These are phyloP conservation scores for Thelonectria blattea DNA, from an alignment of 2,329 filamentous ascomycete species.

Conservation along the genomic window DNA sequence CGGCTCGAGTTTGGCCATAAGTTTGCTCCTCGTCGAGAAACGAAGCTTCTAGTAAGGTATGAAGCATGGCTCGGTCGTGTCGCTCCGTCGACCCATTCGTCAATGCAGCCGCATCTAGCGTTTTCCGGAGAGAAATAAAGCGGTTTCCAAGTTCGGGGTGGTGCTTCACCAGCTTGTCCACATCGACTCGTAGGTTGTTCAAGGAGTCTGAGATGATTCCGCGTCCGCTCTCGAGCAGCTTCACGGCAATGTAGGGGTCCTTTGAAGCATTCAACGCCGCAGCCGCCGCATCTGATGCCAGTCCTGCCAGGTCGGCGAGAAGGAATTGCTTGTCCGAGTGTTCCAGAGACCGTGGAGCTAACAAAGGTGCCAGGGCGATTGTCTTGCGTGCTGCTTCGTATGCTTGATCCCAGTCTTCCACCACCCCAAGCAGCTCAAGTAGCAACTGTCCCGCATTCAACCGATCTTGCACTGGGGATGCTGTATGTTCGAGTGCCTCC, in stretches of 20 bases:
- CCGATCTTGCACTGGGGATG: neutral
- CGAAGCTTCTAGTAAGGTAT: too few relatives aligned
- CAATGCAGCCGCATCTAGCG: too few relatives aligned
- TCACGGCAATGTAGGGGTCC: neutral
- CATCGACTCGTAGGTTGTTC: neutral
- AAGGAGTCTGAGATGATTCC: neutral
- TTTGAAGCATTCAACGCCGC: neutral
- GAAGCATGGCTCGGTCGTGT: too few relatives aligned
- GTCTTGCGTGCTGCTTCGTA: neutral
- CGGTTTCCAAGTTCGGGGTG: too few relatives aligned
- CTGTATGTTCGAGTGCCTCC: neutral
- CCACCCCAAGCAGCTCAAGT: neutral
- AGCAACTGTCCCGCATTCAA: neutral
- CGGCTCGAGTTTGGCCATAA: too few relatives aligned
- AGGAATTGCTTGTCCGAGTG: neutral
- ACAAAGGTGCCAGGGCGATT: neutral
- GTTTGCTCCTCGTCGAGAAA: too few relatives aligned
- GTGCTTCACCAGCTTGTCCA: too few relatives aligned
- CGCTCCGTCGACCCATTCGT: too few relatives aligned
- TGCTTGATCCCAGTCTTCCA: neutral
- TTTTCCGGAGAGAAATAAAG: too few relatives aligned
- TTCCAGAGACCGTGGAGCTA: neutral
- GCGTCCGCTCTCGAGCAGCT: neutral
- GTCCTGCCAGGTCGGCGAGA: neutral
- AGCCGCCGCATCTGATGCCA: neutral